Evolutionary conservation across 306 rosid genomes (phyloP).

Genomic region (Argentina anserina): DNA sequence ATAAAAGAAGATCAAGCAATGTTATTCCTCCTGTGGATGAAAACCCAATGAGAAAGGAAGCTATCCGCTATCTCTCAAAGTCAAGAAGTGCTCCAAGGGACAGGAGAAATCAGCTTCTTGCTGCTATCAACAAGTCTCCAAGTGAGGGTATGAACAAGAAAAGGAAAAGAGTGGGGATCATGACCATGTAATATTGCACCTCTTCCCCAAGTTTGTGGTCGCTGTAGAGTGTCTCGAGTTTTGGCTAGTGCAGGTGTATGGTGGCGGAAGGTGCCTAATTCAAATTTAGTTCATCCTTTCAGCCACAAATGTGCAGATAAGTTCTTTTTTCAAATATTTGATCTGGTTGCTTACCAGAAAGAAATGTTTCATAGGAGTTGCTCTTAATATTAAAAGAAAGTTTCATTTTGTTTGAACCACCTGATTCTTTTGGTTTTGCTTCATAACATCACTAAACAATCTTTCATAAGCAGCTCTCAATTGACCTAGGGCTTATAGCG

Average conservation of each 20-base stretch:
- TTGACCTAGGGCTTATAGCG: not conserved
- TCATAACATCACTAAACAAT: not conserved
- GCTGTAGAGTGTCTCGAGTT: not conserved
- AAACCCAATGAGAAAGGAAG: slow-evolving; percentile 41
- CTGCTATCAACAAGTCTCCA: slow-evolving; percentile 23
- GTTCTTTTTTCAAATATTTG: not conserved
- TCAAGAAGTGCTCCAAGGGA: slow-evolving; percentile 36
- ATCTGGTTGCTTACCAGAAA: slow-evolving; percentile 2
- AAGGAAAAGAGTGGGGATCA: slow-evolving; percentile 38
- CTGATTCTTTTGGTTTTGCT: not conserved
- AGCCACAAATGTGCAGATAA: slow-evolving; percentile 6
- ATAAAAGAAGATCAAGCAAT: slow-evolving; percentile 34
- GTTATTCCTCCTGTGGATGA: not conserved
- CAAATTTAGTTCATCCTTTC: not conserved
- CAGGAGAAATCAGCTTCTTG: slow-evolving; percentile 38
- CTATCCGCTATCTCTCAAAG: slow-evolving; percentile 40
- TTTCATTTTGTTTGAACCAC: not conserved
- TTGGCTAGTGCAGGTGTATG: not conserved
- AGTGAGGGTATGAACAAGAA: slow-evolving; percentile 41
- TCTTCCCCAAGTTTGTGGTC: not conserved
- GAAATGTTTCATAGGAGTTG: not conserved
- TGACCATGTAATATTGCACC: slow-evolving; percentile 35
- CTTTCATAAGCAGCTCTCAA: not conserved
- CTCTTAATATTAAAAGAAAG: not conserved
- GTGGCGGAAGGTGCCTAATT: not conserved